phyloP scores from a whole-genome alignment of 306 rosid species.

The Cucumis hystrix region DNA sequence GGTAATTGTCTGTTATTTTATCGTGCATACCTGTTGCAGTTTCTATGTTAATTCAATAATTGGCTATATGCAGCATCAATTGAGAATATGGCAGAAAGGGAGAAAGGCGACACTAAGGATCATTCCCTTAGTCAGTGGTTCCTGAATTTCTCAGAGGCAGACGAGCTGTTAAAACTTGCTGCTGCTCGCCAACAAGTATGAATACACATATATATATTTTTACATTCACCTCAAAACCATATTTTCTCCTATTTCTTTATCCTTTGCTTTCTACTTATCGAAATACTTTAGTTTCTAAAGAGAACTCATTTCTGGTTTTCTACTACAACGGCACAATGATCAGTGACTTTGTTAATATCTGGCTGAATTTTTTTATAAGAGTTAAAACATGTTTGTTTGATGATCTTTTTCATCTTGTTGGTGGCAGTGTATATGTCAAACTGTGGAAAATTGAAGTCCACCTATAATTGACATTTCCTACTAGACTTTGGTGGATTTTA shows the following conservation, averaged over 20 bases:
- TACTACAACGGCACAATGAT: not conserved
- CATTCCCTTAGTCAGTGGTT: conserved; percentile 81
- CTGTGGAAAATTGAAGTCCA: not conserved
- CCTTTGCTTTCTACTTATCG: not conserved
- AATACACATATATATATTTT: conserved; percentile 9
- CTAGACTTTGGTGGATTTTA: not conserved
- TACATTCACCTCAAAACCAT: not conserved
- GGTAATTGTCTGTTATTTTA: conserved; percentile 26
- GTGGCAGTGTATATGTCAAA: not conserved
- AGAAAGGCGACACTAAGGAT: conserved; percentile 68
- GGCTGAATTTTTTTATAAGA: not conserved
- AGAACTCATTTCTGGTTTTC: not conserved
- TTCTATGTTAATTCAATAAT: conserved; percentile 5
- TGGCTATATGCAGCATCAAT: conserved; percentile 30
- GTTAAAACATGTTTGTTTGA: not conserved
- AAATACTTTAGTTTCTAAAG: not conserved
- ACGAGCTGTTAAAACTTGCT: conserved; percentile 90
- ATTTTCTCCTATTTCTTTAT: not conserved
- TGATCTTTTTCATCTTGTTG: not conserved
- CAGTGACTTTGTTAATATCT: not conserved
- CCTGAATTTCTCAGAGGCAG: conserved; percentile 94
- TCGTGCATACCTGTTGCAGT: not conserved
- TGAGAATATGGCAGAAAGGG: conserved; percentile 39
- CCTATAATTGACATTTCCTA: not conserved
- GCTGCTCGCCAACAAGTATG: conserved; percentile 92